Evolutionary conservation across 495 filamentous ascomycete genomes (phyloP).

Genomic region (Xeromyces bisporus): DNA sequence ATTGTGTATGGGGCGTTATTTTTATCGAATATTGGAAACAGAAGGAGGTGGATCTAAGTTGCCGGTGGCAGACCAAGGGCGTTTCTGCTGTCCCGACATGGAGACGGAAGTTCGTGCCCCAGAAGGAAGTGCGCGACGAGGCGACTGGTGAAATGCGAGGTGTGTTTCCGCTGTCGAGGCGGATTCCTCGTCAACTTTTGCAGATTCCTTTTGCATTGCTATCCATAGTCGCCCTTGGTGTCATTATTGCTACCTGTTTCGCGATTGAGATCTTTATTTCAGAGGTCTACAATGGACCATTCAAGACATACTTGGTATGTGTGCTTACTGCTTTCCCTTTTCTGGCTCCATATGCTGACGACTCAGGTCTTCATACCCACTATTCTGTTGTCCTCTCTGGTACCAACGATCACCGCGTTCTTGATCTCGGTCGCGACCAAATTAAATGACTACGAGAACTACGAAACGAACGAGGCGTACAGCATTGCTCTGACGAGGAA

Average conservation of each 20-base stretch:
- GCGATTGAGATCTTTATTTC: constrained; percentile 91
- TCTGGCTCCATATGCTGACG: constrained; percentile 13
- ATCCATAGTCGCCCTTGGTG: constrained; percentile 51
- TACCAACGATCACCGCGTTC: constrained; percentile 62
- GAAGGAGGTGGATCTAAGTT: constrained; percentile 76
- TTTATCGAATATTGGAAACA: constrained; percentile 97
- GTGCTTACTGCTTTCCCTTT: neutral
- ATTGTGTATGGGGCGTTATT: constrained; percentile 70
- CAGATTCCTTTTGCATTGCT: constrained; percentile 78
- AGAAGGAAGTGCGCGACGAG: constrained; percentile 58
- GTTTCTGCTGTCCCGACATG: constrained; percentile 68
- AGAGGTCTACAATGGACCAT: constrained; percentile 81
- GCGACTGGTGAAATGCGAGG: constrained; percentile 69
- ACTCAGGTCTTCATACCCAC: constrained; percentile 73
- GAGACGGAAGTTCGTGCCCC: constrained; percentile 60
- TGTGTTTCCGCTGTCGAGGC: constrained; percentile 61
- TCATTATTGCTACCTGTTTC: constrained; percentile 75
- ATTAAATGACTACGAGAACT: constrained; percentile 81
- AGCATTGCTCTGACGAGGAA: constrained; percentile 73
- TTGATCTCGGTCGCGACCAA: constrained; percentile 60
- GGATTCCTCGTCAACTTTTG: constrained; percentile 62
- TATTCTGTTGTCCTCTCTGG: constrained; percentile 58
- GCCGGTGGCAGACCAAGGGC: constrained; percentile 82
- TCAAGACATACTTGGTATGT: constrained; percentile 67
- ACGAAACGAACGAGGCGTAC: constrained; percentile 67